Percentiles rank a stretch among this genome's conserved stretches.
Evolutionary conservation across 331 rosid genomes (phyloP).

Genomic region (Phaseolus coccineus): DNA sequence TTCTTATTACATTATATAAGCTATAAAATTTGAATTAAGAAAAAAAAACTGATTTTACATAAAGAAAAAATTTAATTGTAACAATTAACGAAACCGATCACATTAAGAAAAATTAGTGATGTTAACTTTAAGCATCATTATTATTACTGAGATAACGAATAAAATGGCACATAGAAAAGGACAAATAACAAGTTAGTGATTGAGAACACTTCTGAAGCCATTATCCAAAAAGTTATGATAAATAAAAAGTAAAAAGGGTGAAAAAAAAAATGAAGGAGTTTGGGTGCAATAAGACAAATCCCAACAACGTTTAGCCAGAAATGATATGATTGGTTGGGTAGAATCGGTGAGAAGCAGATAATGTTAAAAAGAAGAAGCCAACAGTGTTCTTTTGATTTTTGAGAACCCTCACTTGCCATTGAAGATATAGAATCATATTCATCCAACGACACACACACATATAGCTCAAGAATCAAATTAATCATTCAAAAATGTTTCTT

Average conservation of each 20-base stretch:
- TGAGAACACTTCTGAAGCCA: slow-evolving; percentile 36
- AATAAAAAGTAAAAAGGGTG: slow-evolving; percentile 15
- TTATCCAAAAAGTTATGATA: slow-evolving; percentile 43
- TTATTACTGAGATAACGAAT: slow-evolving; percentile 46
- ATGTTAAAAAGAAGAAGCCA: slow-evolving; percentile 40
- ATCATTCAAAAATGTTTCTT: slow-evolving; percentile 3
- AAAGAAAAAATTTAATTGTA: too few species aligned
- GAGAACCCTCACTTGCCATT: slow-evolving; percentile 23
- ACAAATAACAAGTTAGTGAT: slow-evolving; percentile 45
- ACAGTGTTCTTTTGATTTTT: slow-evolving; percentile 46
- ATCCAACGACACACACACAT: background rate
- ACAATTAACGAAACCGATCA: background rate
- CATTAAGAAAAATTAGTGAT: slow-evolving; percentile 5
- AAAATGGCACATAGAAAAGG: slow-evolving; percentile 16
- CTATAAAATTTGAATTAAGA: too few species aligned
- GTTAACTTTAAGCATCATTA: slow-evolving; percentile 46
- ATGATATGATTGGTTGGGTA: slow-evolving; percentile 56
- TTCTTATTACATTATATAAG: too few species aligned
- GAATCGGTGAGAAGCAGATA: slow-evolving; percentile 51
- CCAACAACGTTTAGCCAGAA: slow-evolving; percentile 46
- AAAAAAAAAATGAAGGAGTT: background rate
- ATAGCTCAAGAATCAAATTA: slow-evolving; percentile 34
- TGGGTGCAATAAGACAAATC: slow-evolving; percentile 54
- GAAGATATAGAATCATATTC: slow-evolving; percentile 32
- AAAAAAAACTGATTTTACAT: too few species aligned